phyloP scores from a whole-genome alignment of 2,329 filamentous ascomycete species.

The Calycina marina region DNA sequence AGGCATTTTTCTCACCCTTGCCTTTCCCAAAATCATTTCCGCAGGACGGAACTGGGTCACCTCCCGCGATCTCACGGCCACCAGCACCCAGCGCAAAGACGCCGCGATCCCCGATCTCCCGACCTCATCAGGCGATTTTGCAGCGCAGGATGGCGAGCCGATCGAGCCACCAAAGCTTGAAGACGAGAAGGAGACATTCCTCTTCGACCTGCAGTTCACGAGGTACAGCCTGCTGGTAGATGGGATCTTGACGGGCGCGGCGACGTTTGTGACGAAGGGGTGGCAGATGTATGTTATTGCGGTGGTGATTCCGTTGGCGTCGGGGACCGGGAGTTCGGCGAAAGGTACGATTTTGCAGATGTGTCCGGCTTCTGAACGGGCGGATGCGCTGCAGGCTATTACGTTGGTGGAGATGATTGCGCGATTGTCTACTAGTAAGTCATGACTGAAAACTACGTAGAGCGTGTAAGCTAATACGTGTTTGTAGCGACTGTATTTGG shows the following conservation, averaged over 20 bases:
- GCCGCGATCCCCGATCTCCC: conserved; percentile 23
- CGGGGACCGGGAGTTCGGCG: conserved; percentile 52
- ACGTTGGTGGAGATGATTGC: conserved; percentile 58
- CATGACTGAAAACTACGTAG: background rate
- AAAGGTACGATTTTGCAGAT: conserved; percentile 63
- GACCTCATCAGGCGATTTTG: conserved; percentile 26
- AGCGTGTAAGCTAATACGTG: background rate
- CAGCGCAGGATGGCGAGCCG: conserved; percentile 8
- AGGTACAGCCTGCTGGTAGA: conserved; percentile 52
- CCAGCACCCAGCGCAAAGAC: conserved; percentile 1
- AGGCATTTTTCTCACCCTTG: conserved; percentile 28
- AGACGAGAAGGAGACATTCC: conserved; percentile 24
- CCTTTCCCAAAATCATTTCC: conserved; percentile 30
- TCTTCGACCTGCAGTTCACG: conserved; percentile 54
- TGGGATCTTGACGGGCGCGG: conserved; percentile 45
- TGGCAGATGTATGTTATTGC: conserved; percentile 59
- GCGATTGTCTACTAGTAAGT: conserved; percentile 32
- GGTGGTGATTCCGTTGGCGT: conserved; percentile 50
- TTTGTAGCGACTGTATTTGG: background rate
- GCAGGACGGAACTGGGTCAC: conserved; percentile 24
- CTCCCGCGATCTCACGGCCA: no score
- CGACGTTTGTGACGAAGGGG: conserved; percentile 43
- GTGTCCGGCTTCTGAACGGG: conserved; percentile 44
- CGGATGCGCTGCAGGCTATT: conserved; percentile 54
- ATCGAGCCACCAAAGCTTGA: conserved; percentile 2